Conservation (phyloP, 1,284 basidiomycete species). For the Termitomyces sp. region DNA sequence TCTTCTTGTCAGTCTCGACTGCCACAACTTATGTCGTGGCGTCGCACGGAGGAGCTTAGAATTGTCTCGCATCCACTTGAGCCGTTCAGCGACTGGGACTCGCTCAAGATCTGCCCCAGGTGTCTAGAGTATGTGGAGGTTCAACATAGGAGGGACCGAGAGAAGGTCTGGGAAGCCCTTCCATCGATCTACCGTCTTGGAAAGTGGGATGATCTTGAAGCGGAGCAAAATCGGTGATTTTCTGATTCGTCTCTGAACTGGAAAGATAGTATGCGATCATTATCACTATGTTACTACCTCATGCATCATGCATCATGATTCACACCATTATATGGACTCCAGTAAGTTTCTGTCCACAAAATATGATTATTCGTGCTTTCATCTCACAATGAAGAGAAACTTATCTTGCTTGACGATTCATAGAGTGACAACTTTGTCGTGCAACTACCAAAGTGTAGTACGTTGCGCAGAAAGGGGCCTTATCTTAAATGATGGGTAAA, state of each 20-base stretch:
- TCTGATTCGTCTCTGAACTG: background rate
- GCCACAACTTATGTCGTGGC: conserved; percentile 21
- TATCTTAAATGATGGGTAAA: too few species aligned
- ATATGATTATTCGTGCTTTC: too few species aligned
- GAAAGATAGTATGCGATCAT: too few species aligned
- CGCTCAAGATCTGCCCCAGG: conserved; percentile 27
- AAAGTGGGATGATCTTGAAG: background rate
- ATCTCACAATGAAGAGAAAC: too few species aligned
- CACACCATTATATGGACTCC: too few species aligned
- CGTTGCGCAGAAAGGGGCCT: too few species aligned
- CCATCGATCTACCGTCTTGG: conserved; percentile 14
- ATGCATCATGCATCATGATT: too few species aligned
- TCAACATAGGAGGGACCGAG: conserved; percentile 29
- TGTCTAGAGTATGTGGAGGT: conserved; percentile 25
- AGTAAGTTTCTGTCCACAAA: too few species aligned
- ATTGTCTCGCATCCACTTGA: conserved; percentile 32
- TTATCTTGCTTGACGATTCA: too few species aligned
- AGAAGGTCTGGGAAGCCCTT: conserved; percentile 32
- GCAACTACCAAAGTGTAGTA: too few species aligned
- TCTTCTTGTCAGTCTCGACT: conserved; percentile 16
- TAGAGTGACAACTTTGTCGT: too few species aligned
- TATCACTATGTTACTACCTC: too few species aligned
- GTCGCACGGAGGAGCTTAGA: conserved; percentile 27
- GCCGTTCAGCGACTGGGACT: conserved; percentile 28
- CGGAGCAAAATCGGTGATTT: background rate